Evolutionary conservation across 176 grass and related monocot species (phyloP).

Genomic region (Phragmites australis): DNA sequence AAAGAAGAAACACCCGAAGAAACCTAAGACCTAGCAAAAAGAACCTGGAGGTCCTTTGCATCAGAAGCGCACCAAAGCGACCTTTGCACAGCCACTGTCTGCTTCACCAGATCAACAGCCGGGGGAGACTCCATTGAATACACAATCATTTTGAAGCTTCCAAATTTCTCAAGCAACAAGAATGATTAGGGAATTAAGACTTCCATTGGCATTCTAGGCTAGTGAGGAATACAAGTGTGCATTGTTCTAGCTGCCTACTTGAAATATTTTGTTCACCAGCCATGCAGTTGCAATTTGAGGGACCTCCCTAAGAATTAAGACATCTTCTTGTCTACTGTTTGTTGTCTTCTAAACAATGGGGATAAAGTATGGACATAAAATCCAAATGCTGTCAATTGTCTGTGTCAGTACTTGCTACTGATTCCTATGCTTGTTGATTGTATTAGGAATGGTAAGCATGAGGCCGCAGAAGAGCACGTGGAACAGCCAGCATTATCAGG

Average conservation of each 20-base stretch:
- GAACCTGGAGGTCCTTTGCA: too few species aligned
- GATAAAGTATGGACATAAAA: background rate
- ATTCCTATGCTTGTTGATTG: background rate
- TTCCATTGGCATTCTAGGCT: background rate
- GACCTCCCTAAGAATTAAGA: background rate
- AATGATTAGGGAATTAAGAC: too few species aligned
- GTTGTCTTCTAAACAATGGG: background rate
- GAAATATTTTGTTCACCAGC: too few species aligned
- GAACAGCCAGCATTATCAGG: constrained; percentile 26
- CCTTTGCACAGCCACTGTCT: too few species aligned
- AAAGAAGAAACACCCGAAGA: too few species aligned
- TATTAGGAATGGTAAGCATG: constrained; percentile 39
- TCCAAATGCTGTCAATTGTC: background rate
- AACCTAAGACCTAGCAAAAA: too few species aligned
- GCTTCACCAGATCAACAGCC: too few species aligned
- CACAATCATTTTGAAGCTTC: too few species aligned
- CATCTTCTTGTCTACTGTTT: background rate
- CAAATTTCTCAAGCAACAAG: too few species aligned
- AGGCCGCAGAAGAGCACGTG: background rate
- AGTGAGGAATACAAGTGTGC: background rate
- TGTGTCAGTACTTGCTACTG: background rate
- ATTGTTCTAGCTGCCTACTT: background rate
- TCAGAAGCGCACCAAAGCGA: too few species aligned
- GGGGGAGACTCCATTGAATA: too few species aligned
- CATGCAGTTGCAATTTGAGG: background rate